Conservation (phyloP, 257 asterid species). For the Vinca minor region DNA sequence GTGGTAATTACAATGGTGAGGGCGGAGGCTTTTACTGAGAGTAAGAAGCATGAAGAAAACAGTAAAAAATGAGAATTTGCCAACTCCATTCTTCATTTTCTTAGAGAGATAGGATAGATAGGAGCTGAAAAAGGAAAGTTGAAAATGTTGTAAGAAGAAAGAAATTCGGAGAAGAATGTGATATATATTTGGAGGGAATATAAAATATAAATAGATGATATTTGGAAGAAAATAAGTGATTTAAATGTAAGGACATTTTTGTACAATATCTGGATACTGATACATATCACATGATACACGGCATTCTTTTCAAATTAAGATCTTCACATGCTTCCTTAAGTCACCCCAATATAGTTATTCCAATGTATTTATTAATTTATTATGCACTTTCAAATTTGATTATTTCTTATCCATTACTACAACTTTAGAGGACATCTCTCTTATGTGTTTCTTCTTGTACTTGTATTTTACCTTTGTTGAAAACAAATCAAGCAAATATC, state of each 20-base stretch:
- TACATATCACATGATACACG: constrained; percentile 71
- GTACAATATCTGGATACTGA: constrained; percentile 33
- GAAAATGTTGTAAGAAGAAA: background rate
- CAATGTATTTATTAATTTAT: too few species aligned
- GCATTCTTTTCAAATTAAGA: constrained; percentile 30
- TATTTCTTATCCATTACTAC: too few species aligned
- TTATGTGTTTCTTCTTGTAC: too few species aligned
- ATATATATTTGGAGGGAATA: too few species aligned
- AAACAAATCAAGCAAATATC: too few species aligned
- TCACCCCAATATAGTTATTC: constrained; percentile 6
- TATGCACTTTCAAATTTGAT: too few species aligned
- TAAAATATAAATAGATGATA: background rate
- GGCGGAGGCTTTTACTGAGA: constrained; percentile 39
- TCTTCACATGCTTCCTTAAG: constrained; percentile 51
- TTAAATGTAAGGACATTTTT: constrained; percentile 29
- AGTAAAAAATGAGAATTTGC: constrained; percentile 23
- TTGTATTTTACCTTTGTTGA: too few species aligned
- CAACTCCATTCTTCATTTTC: constrained; percentile 11
- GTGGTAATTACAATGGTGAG: constrained; percentile 48
- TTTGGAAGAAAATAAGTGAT: constrained; percentile 8
- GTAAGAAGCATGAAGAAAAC: constrained; percentile 33
- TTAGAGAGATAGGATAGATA: background rate
- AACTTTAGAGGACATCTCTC: too few species aligned
- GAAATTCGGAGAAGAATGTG: background rate
- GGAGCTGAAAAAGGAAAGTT: constrained; percentile 1